Evolutionary conservation across 306 rosid species (phyloP).

Genomic region (Cicer judaicum): DNA sequence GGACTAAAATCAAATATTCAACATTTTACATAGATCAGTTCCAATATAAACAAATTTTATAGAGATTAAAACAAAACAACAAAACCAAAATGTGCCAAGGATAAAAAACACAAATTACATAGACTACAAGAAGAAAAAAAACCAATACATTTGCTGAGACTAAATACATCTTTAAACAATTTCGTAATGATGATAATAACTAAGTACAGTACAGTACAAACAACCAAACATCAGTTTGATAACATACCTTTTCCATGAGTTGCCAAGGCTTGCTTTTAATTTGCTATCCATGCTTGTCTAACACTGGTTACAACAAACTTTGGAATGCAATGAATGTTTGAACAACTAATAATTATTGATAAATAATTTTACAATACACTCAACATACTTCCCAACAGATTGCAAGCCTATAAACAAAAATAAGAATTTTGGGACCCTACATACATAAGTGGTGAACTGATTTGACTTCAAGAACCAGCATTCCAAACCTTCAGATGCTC

Average conservation of each 20-base stretch:
- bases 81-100: too few species aligned
- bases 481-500: conserved; percentile 44
- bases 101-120: too few species aligned
- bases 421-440: conserved; percentile 46
- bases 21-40: too few species aligned
- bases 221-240: background rate
- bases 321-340: conserved; percentile 30
- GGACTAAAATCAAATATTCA: too few species aligned
- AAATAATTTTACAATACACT: conserved; percentile 48
- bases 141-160: too few species aligned
- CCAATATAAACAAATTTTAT: too few species aligned
- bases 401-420: conserved; percentile 58
- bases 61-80: too few species aligned
- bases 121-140: too few species aligned
- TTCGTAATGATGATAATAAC: background rate
- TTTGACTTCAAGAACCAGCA: conserved; percentile 49
- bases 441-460: conserved; percentile 42
- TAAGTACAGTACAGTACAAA: background rate
- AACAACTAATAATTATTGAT: conserved; percentile 41
- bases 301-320: conserved; percentile 26
- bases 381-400: conserved; percentile 43
- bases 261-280: conserved; percentile 10
- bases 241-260: background rate
- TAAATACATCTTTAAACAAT: too few species aligned
- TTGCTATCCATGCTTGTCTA: conserved; percentile 32